Base-by-base conservation (phyloP, 495 filamentous ascomycete genomes). In the Hypoxylon intermedium region DNA sequence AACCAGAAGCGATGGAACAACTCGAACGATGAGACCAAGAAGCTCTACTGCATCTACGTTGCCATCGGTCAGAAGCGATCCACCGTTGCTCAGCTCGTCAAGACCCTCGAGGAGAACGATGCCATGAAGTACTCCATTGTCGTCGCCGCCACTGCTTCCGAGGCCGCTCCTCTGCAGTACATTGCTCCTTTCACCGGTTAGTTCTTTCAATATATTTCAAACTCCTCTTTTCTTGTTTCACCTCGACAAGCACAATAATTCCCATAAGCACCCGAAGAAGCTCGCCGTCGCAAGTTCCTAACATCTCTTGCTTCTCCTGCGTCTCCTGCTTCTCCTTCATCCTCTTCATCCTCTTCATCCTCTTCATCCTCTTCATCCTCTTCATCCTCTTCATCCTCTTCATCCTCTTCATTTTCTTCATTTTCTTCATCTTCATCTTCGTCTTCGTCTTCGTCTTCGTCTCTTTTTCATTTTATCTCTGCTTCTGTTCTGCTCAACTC, bases 31-130 rank as follows among this genome's bases (percentile, higher is more conserved):
- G 94, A 98, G 87, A 80, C 75, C 70, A 91, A 96, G 87, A 98
- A 98, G 86, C 91, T 98, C 45, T 98, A 97, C 89, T 97, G 93
- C 78, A 83, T 98, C 78, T 98, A 98, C 85, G 94, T 98, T 73
- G 94, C 94, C 74, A 87, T 98, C 71, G 94, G 94, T 70, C 94
- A 98, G 86, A 98, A 98, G 87, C 92, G 94, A 80, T 98, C 94
- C 63, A 98, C 94, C 59, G 93, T 98, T 68, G 94, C 94, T 70
- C 94, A 98, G 85, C 86, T 98, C 72, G 94, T 98, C 82, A 91
- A 98, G 87, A 98, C 94, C 61, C 89, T 98, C 59, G 95, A 98
- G 85, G 93, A 98, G 88, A 96, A 98, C 77, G 92, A 98, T 67
- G 90, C 95, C 73, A 95, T 98, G 93, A 97, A 98, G 83, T 98